phyloP scores from a whole-genome alignment of 1,284 basidiomycete species.

The Mycosarcoma maydis region DNA sequence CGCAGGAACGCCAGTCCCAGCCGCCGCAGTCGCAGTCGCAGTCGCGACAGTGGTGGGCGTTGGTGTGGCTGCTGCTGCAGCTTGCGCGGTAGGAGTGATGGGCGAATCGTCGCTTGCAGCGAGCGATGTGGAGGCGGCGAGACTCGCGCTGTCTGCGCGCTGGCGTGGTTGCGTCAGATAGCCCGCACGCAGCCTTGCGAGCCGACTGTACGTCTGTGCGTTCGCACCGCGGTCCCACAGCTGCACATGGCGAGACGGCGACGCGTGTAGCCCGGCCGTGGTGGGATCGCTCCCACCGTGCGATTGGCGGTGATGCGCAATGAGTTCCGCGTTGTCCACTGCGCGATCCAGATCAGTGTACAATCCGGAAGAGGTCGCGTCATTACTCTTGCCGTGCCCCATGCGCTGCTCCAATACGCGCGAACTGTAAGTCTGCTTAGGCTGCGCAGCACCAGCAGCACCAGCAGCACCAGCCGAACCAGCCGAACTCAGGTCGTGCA shows the following conservation, averaged over 20 bases:
- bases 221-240: constrained; percentile 34
- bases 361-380: not conserved
- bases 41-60: not conserved
- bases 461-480: too few relatives aligned
- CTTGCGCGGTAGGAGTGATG: not conserved
- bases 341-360: constrained; percentile 1
- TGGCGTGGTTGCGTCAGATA: constrained; percentile 8
- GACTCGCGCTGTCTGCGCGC: constrained; percentile 1
- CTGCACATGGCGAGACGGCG: constrained; percentile 14
- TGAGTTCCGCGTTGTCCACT: constrained; percentile 1
- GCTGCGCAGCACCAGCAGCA: not conserved
- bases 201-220: constrained; percentile 18
- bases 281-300: constrained; percentile 54
- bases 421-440: not conserved
- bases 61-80: too few relatives aligned
- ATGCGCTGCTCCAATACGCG: constrained; percentile 2
- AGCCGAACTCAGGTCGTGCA: constrained; percentile 13
- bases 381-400: constrained; percentile 17
- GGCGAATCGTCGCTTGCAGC: not conserved
- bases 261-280: constrained; percentile 10
- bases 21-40: not conserved
- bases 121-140: constrained; percentile 1
- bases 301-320: constrained; percentile 39
- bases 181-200: constrained; percentile 22
- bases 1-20: not conserved